Evolutionary conservation across 2,329 filamentous ascomycete genomes (phyloP).

Genomic region (Elsinoe fawcettii): DNA sequence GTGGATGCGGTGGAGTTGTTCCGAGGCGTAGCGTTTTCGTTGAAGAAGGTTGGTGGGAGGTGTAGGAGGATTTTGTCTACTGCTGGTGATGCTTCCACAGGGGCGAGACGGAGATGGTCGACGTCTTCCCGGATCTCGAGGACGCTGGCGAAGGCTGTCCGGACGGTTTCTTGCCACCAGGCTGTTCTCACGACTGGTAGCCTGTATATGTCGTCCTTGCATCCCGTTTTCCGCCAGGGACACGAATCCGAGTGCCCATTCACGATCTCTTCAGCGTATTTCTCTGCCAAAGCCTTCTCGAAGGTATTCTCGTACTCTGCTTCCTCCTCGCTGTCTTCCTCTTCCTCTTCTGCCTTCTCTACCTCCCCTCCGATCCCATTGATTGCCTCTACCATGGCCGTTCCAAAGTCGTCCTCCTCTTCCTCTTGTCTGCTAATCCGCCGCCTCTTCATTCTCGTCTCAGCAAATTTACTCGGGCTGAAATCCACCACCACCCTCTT

Average conservation of each 20-base stretch:
- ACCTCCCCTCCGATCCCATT: slow-evolving; percentile 8
- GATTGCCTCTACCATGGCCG: slow-evolving; percentile 14
- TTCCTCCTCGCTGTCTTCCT: slow-evolving; percentile 43
- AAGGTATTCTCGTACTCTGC: slow-evolving; percentile 26
- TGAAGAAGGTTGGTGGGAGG: slow-evolving; percentile 24
- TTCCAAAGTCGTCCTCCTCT: slow-evolving; percentile 5
- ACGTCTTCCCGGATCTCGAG: slow-evolving; percentile 24
- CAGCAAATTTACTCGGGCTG: slow-evolving; percentile 44
- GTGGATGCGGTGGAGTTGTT: background rate
- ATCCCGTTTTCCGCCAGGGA: slow-evolving; percentile 79
- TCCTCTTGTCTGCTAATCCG: slow-evolving; percentile 41
- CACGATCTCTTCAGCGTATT: slow-evolving; percentile 66
- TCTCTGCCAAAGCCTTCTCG: slow-evolving; percentile 62
- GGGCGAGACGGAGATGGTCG: slow-evolving; percentile 12
- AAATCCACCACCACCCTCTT: slow-evolving; percentile 71
- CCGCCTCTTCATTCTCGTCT: slow-evolving; percentile 40
- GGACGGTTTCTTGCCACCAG: slow-evolving; percentile 30
- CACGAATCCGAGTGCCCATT: slow-evolving; percentile 73
- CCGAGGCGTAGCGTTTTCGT: slow-evolving; percentile 7
- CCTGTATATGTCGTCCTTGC: slow-evolving; percentile 65
- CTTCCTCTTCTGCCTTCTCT: slow-evolving; percentile 14
- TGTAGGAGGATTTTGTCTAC: slow-evolving; percentile 24
- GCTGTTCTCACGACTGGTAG: slow-evolving; percentile 38
- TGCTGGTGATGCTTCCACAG: slow-evolving; percentile 21
- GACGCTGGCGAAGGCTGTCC: slow-evolving; percentile 24